Evolutionary conservation across 768 basidiomycete genomes (phyloP).

Genomic region (Candolleomyces eurysporus): DNA sequence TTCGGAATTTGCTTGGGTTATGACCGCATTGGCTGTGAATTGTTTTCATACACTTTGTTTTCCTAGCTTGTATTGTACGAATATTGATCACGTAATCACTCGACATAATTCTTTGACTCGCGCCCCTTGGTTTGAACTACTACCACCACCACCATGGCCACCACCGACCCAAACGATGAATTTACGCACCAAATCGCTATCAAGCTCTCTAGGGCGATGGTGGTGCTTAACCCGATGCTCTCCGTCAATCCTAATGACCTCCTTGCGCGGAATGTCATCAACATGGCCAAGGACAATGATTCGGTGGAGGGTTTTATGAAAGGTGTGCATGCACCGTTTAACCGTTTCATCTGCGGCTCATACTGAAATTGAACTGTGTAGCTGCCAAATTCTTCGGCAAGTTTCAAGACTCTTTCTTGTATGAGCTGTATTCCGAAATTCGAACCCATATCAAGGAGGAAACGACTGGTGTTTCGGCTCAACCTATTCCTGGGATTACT

Average conservation of each 20-base stretch:
- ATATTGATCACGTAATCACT: too few species aligned
- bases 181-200: conserved; percentile 73
- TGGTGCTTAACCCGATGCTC: conserved; percentile 51
- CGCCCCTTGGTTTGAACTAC: background rate
- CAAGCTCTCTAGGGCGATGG: conserved; percentile 78
- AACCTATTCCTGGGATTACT: conserved; percentile 72
- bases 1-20: too few species aligned
- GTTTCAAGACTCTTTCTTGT: conserved; percentile 76
- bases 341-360: conserved; percentile 1
- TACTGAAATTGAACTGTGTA: conserved; percentile 19
- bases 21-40: too few species aligned
- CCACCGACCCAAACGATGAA: conserved; percentile 25
- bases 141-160: conserved; percentile 18
- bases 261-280: conserved; percentile 74
- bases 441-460: conserved; percentile 69
- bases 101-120: too few species aligned
- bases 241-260: conserved; percentile 62
- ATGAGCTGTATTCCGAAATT: conserved; percentile 79
- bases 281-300: conserved; percentile 70
- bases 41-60: too few species aligned
- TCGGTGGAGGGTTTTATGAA: conserved; percentile 60
- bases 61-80: too few species aligned
- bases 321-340: conserved; percentile 41
- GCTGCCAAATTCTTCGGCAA: conserved; percentile 84
- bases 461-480: conserved; percentile 47